Evolutionary conservation across 2,329 filamentous ascomycete species (phyloP).

Genomic region (Plenodomus biglobosus): DNA sequence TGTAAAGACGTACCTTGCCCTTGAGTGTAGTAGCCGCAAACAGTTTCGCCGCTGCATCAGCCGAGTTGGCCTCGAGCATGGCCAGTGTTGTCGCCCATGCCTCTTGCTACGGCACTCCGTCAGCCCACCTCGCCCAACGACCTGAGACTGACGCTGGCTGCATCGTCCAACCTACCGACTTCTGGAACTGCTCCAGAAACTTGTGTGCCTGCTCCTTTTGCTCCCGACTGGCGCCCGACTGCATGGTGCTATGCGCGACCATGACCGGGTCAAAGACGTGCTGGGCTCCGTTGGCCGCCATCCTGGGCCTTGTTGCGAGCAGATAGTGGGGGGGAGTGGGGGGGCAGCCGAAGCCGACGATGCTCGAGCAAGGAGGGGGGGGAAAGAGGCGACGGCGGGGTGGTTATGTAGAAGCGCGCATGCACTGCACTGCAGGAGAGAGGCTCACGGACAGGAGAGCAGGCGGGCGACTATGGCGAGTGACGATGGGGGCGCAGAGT

Average conservation of each 20-base stretch:
- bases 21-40: slow-evolving; percentile 97
- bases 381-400: slow-evolving; percentile 27
- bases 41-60: slow-evolving; percentile 81
- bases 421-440: slow-evolving; percentile 19
- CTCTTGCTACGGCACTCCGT: slow-evolving; percentile 62
- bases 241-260: slow-evolving; percentile 88
- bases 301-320: slow-evolving; percentile 46
- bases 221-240: slow-evolving; percentile 73
- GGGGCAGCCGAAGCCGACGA: slow-evolving; percentile 27
- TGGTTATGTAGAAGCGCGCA: slow-evolving; percentile 27
- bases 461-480: slow-evolving; percentile 6
- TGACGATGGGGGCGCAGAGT: slow-evolving; percentile 2
- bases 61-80: slow-evolving; percentile 75
- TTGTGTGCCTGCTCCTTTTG: slow-evolving; percentile 89
- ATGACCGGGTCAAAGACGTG: slow-evolving; percentile 82
- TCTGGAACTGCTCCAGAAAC: slow-evolving; percentile 93
- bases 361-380: slow-evolving; percentile 17
- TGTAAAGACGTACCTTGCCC: slow-evolving; percentile 75
- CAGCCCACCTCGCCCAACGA: slow-evolving; percentile 24
- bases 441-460: background rate
- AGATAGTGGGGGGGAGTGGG: slow-evolving; percentile 25
- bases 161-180: slow-evolving; percentile 70
- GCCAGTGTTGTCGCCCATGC: slow-evolving; percentile 89
- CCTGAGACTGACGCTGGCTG: too few relatives aligned
- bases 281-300: slow-evolving; percentile 66